phyloP scores from a whole-genome alignment of 345 rosid species.

The Raphanus sativus region DNA sequence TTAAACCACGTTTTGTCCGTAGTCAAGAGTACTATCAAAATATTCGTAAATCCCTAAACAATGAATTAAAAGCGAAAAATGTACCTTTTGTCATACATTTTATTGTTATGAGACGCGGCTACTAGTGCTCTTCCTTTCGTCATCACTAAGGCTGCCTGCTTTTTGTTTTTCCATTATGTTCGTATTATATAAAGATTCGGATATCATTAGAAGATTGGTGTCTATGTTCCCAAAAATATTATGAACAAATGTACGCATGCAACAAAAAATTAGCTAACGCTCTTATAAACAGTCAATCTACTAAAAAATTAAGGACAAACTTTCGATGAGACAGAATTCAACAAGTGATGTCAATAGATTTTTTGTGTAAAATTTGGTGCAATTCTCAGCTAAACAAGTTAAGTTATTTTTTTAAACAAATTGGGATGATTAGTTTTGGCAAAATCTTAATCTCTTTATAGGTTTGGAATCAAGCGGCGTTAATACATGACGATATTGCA shows the following conservation, averaged over 20 bases:
- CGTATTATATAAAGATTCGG: slow-evolving; percentile 5
- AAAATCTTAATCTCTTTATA: too few species aligned
- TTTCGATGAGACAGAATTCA: not conserved
- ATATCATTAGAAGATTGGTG: slow-evolving; percentile 14
- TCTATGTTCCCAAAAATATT: slow-evolving; percentile 18
- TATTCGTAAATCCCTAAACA: not conserved
- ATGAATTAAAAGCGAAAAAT: slow-evolving; percentile 15
- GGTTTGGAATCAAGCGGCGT: too few species aligned
- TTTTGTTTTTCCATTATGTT: slow-evolving; percentile 17
- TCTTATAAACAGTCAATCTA: not conserved
- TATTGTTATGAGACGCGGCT: slow-evolving; percentile 37
- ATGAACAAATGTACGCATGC: slow-evolving; percentile 21
- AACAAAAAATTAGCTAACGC: not conserved
- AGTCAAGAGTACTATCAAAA: not conserved
- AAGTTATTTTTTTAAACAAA: not conserved
- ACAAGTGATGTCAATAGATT: not conserved
- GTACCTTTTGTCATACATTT: not conserved
- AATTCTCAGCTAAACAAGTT: not conserved
- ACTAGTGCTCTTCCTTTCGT: slow-evolving; percentile 34
- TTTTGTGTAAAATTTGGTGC: too few species aligned
- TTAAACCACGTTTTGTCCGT: not conserved
- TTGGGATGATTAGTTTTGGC: too few species aligned
- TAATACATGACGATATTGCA: too few species aligned
- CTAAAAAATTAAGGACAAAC: not conserved
- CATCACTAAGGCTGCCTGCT: slow-evolving; percentile 20